Evolutionary conservation across 768 basidiomycete species (phyloP), one percentile per base, ranked within the genome.

Genomic region (Rhizopogon roseolus): DNA sequence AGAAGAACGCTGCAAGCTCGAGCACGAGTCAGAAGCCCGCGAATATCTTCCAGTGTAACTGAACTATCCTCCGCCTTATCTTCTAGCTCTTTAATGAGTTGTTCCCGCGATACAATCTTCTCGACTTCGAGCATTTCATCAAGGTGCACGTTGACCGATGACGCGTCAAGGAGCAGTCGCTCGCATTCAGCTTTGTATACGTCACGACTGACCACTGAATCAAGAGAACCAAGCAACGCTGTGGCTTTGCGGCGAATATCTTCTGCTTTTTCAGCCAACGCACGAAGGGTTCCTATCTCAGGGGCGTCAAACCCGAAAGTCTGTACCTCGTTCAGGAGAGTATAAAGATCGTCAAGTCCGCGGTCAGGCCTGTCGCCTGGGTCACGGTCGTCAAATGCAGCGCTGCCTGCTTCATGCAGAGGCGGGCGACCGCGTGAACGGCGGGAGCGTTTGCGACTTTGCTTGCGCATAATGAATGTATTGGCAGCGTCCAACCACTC

Each of bases 401-500:
- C 49, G 39, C 4, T 82, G 72, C 50, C 67, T 14, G 72, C 65
- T 6, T 79, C 79, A 34, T 71, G 73, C 32, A 71, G 63, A 36
- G 76, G 72, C 45, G 73, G 77, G 41, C 84, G 78, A 29, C 83
- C 78, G 54, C 80, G 79, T 48, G 83, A 79, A 53, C 83, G 76
- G 50, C 84, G 78, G 17, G 85, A 76, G n/a, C 88, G 86, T 65
- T 89, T 90, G 51, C 88, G 79, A 57, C 83, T 86, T 62, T 88
- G 85, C 67, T 91, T 92, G 52, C 89, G 85, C 49, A 86, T 80
- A 56, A 86, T 76, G 71, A 90, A 90, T 0, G 80, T 76, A 58
- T 90, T 90, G 32, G 90, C 89, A 8, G 82, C 77, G 54, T 93
- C 91, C n/a, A 93, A 76, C 93, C 93, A 95, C 62, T 88, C 87